Evolutionary conservation across 768 basidiomycete genomes (phyloP), one percentile per base, ranked within the genome.

Genomic region (Solioccasus polychromus): DNA sequence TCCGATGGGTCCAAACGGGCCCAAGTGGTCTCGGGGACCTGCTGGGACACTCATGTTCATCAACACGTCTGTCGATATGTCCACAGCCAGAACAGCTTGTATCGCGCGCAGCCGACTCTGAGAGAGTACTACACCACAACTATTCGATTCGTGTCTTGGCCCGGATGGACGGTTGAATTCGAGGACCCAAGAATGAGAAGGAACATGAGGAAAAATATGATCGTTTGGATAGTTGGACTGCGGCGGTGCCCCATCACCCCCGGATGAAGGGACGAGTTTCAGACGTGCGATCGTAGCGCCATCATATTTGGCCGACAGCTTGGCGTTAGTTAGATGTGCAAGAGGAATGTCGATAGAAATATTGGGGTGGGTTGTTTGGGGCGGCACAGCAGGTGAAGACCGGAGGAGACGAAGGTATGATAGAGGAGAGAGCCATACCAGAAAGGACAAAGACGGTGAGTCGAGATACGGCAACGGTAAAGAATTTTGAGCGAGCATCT

Each of bases 71-170:
- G 60, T 15, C 10, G 54, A 54, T 37, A 53, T 42, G 29, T 56
- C 50, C 14, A 37, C 22, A 71, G 50, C 83, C 61, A 30, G 76
- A 75, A 58, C 83, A 77, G 32, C 85, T 53, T 87, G 86, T 42
- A 91, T 83, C 32, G 84, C 85, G 45, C 77, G 75, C 78, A 90
- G 79, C 37, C 84, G 75, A 17, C 76, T 75, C 63, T 89, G 87
- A 51, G 79, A 83, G 71, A 89, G 77, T 12, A 89, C 79, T 35
- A 90, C 60, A 18, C 88, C 88, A 34, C 57, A 61, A 26, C 57
- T 57, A 37, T 73, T 67, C 0, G 77, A 77, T 18, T 72, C 71
- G 37, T 72, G 67, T 30, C 52, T 52, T n/a, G 42, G 48, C 19
- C 30, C 50, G 20, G 54, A 42, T 12, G 61, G 47, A n/a, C 47